Evolutionary conservation across 805 yeast species (phyloP).

Genomic region (Metschnikowia amazonensis): DNA sequence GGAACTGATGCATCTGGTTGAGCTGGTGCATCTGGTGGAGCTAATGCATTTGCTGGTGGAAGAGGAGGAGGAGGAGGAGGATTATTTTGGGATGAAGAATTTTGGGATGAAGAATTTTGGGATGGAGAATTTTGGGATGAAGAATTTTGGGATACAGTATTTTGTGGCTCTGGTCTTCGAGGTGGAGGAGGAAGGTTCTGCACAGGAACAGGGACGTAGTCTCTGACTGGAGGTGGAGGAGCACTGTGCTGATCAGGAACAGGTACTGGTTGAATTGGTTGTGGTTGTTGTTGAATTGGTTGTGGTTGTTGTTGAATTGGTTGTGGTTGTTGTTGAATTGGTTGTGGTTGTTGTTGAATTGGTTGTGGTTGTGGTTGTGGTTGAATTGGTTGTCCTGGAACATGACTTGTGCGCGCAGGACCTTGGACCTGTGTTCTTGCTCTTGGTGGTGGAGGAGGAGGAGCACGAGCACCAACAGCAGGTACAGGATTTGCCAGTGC

Average conservation of each 20-base stretch:
- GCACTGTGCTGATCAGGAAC: slow-evolving; percentile 6
- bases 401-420: neutral
- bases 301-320: neutral
- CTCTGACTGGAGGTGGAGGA: slow-evolving; percentile 2
- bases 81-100: slow-evolving; percentile 6
- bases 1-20: no score
- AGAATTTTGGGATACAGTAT: neutral
- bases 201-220: neutral
- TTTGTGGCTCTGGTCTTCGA: neutral
- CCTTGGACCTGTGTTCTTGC: neutral
- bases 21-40: slow-evolving; percentile 21
- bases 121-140: slow-evolving; percentile 25
- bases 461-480: neutral
- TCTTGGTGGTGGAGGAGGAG: slow-evolving; percentile 5
- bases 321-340: neutral
- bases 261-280: neutral
- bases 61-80: slow-evolving; percentile 28
- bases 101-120: slow-evolving; percentile 25
- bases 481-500: neutral
- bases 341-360: neutral
- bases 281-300: neutral
- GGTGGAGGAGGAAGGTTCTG: slow-evolving; percentile 2
- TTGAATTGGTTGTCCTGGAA: neutral
- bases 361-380: no score
- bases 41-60: slow-evolving; percentile 9